Conservation (phyloP, 2,329 filamentous ascomycete genomes). For the Diaporthe nobilis region DNA sequence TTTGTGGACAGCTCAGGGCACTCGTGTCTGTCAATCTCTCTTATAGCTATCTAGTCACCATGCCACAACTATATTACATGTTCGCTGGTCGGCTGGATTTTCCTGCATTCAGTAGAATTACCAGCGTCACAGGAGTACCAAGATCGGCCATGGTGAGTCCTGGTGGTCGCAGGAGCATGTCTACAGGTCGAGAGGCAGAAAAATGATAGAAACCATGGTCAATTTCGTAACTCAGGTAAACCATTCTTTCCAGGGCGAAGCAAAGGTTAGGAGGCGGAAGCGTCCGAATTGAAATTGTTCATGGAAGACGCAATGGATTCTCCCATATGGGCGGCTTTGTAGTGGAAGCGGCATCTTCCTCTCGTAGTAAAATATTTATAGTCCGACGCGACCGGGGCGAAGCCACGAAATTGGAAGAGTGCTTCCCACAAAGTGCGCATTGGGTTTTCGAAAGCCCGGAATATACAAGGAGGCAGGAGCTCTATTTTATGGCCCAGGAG, state of each 20-base stretch:
- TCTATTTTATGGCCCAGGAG: neutral
- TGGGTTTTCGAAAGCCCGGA: neutral
- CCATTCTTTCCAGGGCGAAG: neutral
- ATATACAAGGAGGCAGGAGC: neutral
- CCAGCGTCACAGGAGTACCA: too few relatives aligned
- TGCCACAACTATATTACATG: neutral
- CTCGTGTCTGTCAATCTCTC: neutral
- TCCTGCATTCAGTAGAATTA: neutral
- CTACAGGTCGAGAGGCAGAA: neutral
- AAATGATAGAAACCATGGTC: neutral
- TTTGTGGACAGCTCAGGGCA: neutral
- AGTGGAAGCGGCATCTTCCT: neutral
- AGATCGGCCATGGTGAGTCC: too few relatives aligned
- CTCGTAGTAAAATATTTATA: neutral
- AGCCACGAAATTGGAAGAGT: neutral
- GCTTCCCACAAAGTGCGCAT: neutral
- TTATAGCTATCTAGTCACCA: neutral
- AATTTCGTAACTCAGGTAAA: neutral
- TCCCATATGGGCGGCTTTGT: neutral
- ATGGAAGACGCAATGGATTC: neutral
- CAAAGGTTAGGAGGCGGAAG: neutral
- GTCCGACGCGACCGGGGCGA: neutral
- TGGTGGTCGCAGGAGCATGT: neutral
- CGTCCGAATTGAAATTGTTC: neutral
- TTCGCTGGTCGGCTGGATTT: neutral